These are phyloP conservation scores for Moricandia moricandioides DNA, from an alignment of 345 rosid species.

Conservation along the genomic window DNA sequence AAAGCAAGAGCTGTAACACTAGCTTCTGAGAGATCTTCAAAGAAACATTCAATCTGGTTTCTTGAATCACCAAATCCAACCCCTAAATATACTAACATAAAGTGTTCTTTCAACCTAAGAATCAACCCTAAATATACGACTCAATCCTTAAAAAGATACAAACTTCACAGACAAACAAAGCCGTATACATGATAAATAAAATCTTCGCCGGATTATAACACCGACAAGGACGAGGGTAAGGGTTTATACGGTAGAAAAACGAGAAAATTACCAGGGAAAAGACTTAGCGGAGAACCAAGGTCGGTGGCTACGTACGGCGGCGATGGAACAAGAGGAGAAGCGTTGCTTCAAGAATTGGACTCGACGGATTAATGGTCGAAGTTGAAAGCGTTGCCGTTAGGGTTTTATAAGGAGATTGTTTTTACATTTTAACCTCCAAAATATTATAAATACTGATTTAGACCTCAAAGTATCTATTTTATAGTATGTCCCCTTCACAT, in stretches of 20 bases:
- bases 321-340: not conserved
- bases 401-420: not conserved
- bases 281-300: constrained; percentile 5
- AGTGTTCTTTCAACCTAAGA: no score
- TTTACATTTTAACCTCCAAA: not conserved
- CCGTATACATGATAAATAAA: no score
- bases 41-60: not conserved
- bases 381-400: not conserved
- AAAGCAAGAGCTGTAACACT: not conserved
- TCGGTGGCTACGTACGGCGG: constrained; percentile 9
- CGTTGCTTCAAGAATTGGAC: not conserved
- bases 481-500: not conserved
- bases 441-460: not conserved
- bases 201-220: no score
- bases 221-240: not conserved
- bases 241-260: not conserved
- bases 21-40: not conserved
- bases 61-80: not conserved
- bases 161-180: not conserved
- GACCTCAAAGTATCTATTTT: not conserved
- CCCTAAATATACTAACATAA: not conserved
- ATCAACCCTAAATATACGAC: no score
- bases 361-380: not conserved
- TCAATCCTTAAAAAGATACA: no score
- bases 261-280: not conserved